Percentiles rank a stretch among this genome's conserved stretches.
These are phyloP conservation scores for Hypoxylon crocopeplum DNA, from an alignment of 495 filamentous ascomycete genomes.

Conservation along the genomic window DNA sequence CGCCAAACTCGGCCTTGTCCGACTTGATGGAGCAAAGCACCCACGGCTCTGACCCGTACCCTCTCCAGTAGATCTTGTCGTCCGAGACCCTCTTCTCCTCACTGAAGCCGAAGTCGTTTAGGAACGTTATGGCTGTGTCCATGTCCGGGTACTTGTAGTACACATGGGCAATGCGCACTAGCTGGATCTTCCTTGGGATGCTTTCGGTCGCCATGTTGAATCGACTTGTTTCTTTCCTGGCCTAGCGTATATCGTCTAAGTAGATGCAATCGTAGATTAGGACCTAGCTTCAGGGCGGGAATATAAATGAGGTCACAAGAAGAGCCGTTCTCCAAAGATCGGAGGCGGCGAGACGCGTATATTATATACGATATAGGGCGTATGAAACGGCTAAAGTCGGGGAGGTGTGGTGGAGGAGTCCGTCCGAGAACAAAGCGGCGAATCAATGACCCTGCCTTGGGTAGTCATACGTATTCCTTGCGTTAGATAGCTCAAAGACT, in stretches of 20 bases:
- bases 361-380: conserved; percentile 17
- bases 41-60: conserved; percentile 67
- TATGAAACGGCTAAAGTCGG: conserved; percentile 31
- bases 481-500: neutral
- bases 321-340: neutral
- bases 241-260: neutral
- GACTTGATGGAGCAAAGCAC: conserved; percentile 58
- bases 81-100: conserved; percentile 51
- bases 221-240: neutral
- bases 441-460: conserved; percentile 28
- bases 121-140: conserved; percentile 55
- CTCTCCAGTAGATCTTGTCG: conserved; percentile 62
- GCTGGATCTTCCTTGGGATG: conserved; percentile 51
- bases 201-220: conserved; percentile 24
- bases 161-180: conserved; percentile 62
- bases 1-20: conserved; percentile 59
- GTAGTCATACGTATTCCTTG: neutral
- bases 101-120: conserved; percentile 64
- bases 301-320: conserved; percentile 7
- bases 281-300: neutral
- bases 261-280: neutral
- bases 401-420: conserved; percentile 38
- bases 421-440: conserved; percentile 19
- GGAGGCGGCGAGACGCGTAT: neutral
- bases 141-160: conserved; percentile 63